Evolutionary conservation across 2,329 filamentous ascomycete genomes (phyloP), one percentile per base, ranked within the genome.

Genomic region (Verticillium zaregamsianum): DNA sequence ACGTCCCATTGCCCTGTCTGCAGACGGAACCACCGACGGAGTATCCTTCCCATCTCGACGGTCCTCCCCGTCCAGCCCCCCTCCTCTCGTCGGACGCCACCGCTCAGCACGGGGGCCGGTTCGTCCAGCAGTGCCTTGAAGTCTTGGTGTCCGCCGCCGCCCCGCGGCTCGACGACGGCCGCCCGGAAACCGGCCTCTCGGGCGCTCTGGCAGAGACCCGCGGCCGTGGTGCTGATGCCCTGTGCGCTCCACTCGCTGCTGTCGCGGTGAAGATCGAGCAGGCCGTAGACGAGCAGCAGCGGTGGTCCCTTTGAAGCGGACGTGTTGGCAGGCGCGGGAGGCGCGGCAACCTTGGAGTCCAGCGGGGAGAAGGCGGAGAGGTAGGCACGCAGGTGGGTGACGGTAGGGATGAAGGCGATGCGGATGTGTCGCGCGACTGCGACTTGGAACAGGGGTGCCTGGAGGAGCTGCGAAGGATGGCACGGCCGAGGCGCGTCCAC

Each of bases 191-290:
- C 73, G 7, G 74, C 72, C 20, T 80, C 77, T 39, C 69, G 68
- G 0, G 87, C 87, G 2, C 84, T 80, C 62, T 92, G 89, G 9
- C 91, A 82, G 2, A 90, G 73, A 0, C 79, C 75, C 2, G 90
- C 82, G n/a, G 86, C 79, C 1, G 87, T 88, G 62, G 81, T 81
- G 23, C 84, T 81, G 14, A 93, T 72, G 0, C 90, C 91, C 73
- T 93, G 90, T 0, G 87, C 89, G 58, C 89, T 92, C 84, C 90
- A 93, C 63, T 91, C 88, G 64, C 86, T 86, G 0, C 88, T 90
- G 60, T 85, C 81, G 28, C 84, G 82, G 71, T 93, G 91, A 52
- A 90, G 72, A 23, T 82, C 77, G 17, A 93, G 69, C 52, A 90
- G 80, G 58, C 89, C 87, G 67, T 91, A 89, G 1, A 90, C 74